These are phyloP conservation scores for Corynascus novoguineensis DNA, from an alignment of 495 filamentous ascomycete genomes.

Conservation along the genomic window DNA sequence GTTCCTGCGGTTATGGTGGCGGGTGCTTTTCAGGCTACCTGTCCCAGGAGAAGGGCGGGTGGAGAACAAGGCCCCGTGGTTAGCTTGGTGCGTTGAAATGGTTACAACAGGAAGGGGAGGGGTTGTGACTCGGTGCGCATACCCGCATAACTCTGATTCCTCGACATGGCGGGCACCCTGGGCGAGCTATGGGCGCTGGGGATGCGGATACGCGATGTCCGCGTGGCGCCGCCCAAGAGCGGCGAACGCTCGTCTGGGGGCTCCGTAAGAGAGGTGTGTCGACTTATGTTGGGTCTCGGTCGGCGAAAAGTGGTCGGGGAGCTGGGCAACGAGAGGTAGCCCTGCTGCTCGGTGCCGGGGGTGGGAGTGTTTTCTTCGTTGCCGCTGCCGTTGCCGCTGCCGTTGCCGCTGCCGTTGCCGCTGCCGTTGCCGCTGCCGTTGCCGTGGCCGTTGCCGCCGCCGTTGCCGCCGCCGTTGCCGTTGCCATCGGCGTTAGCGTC, in stretches of 20 bases:
- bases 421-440: constrained; percentile 1
- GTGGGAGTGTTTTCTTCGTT: no score
- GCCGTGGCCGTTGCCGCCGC: constrained; percentile 4
- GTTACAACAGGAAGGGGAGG: not conserved
- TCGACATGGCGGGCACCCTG: constrained; percentile 35
- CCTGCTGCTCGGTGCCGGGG: constrained; percentile 11
- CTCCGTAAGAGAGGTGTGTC: constrained; percentile 32
- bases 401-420: constrained; percentile 5
- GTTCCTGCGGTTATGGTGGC: constrained; percentile 61
- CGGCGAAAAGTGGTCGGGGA: constrained; percentile 28
- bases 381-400: constrained; percentile 5
- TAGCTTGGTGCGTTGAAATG: no score
- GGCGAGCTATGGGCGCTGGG: constrained; percentile 36
- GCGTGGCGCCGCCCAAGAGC: constrained; percentile 38
- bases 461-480: constrained; percentile 5
- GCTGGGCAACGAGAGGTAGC: constrained; percentile 29
- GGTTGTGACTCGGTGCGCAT: constrained; percentile 13
- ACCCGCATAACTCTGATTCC: constrained; percentile 47
- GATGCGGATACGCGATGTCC: constrained; percentile 39
- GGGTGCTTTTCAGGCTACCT: constrained; percentile 46
- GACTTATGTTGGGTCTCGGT: constrained; percentile 16
- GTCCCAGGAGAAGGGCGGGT: not conserved
- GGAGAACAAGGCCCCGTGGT: not conserved
- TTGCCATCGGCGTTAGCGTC: constrained; percentile 2
- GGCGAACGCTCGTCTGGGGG: constrained; percentile 44